Evolutionary conservation across 352 stramenopile species (phyloP).

Genomic region (Peronospora farinosa): DNA sequence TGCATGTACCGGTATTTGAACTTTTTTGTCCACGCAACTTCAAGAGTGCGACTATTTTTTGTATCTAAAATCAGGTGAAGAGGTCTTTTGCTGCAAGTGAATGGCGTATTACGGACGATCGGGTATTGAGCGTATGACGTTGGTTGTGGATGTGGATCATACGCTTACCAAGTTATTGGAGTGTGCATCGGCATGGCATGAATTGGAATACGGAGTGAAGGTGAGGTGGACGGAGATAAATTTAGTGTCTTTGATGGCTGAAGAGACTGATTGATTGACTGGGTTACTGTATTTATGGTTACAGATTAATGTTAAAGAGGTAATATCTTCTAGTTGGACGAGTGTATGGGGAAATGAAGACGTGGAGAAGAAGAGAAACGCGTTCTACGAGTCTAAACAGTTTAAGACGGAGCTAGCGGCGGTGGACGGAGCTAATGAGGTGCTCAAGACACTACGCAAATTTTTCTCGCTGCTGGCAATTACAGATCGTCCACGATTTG

Average conservation of each 20-base stretch:
- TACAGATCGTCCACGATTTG: constrained; percentile 46
- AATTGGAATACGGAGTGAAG: constrained; percentile 30
- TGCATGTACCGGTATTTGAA: background rate
- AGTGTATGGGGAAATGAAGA: constrained; percentile 30
- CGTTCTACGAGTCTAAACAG: constrained; percentile 49
- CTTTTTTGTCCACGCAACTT: background rate
- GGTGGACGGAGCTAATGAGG: constrained; percentile 25
- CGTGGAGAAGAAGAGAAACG: constrained; percentile 24
- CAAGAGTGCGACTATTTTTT: background rate
- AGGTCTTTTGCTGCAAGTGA: background rate
- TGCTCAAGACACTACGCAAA: constrained; percentile 53
- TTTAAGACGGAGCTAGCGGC: constrained; percentile 37
- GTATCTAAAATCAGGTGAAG: too few relatives aligned
- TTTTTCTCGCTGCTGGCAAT: constrained; percentile 58
- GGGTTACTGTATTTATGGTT: background rate
- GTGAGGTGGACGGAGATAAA: constrained; percentile 14
- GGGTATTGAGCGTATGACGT: constrained; percentile 34
- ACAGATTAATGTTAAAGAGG: constrained; percentile 24
- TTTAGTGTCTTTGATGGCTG: too few relatives aligned
- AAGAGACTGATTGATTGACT: too few relatives aligned
- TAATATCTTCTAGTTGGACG: constrained; percentile 26
- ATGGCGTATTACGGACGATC: constrained; percentile 27
- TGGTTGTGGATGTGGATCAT: constrained; percentile 63
- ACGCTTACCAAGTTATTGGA: constrained; percentile 46
- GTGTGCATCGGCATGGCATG: constrained; percentile 49